phyloP scores from a whole-genome alignment of 2,329 filamentous ascomycete species.

The Nemania sp. region DNA sequence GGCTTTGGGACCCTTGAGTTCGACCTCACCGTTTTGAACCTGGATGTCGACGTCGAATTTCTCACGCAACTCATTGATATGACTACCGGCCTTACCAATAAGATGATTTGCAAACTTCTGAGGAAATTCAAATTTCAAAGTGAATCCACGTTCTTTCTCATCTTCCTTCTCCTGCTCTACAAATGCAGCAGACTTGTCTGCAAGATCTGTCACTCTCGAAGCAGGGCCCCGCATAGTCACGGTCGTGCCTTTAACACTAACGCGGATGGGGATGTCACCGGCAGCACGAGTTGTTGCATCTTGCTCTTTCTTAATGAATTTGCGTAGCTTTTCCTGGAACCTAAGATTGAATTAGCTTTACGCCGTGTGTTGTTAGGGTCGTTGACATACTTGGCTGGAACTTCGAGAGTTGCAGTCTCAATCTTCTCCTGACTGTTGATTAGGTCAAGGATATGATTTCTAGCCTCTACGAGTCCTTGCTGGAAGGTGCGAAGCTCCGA shows the following conservation, averaged over 20 bases:
- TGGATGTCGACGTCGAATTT: conserved; percentile 82
- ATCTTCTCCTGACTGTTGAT: conserved; percentile 71
- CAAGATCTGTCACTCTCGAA: conserved; percentile 77
- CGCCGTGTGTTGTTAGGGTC: neutral
- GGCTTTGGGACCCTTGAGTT: conserved; percentile 93
- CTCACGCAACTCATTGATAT: conserved; percentile 74
- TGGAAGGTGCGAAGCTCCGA: conserved; percentile 66
- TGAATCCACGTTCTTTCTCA: conserved; percentile 92
- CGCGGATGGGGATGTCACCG: conserved; percentile 70
- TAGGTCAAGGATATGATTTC: conserved; percentile 67
- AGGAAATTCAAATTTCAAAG: conserved; percentile 88
- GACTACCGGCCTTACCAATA: conserved; percentile 75
- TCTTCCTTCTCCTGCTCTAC: conserved; percentile 90
- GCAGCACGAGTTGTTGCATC: conserved; percentile 61
- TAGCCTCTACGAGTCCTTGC: conserved; percentile 66
- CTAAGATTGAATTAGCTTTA: conserved; percentile 53
- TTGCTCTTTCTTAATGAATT: conserved; percentile 75
- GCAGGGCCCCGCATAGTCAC: conserved; percentile 83
- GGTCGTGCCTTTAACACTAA: conserved; percentile 68
- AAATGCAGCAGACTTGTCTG: conserved; percentile 80
- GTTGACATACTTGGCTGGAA: conserved; percentile 64
- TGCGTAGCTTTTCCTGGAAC: conserved; percentile 72
- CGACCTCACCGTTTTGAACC: conserved; percentile 92
- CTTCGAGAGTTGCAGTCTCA: conserved; percentile 64
- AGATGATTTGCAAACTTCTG: conserved; percentile 93